Evolutionary conservation across 2,329 filamentous ascomycete genomes (phyloP).

Genomic region (Rhinocladiella similis): DNA sequence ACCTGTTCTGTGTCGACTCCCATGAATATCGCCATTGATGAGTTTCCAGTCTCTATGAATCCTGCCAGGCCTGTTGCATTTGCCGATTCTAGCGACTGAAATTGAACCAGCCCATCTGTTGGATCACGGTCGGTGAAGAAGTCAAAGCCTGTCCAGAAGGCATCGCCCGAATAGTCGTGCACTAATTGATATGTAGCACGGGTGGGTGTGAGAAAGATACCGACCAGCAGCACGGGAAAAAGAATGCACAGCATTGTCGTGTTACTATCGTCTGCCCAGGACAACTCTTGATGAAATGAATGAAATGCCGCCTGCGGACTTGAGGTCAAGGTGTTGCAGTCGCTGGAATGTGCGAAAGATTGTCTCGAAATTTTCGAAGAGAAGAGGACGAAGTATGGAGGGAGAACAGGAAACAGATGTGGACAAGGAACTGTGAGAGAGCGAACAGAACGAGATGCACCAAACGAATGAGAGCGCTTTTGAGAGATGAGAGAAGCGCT

Average conservation of each 20-base stretch:
- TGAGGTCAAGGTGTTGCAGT: background rate
- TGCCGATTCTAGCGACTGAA: constrained; percentile 43
- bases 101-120: constrained; percentile 53
- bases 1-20: constrained; percentile 42
- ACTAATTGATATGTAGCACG: constrained; percentile 39
- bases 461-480: background rate
- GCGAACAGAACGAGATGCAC: background rate
- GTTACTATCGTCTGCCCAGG: background rate
- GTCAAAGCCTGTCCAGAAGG: constrained; percentile 53
- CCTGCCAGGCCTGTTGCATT: constrained; percentile 36
- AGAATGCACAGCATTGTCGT: background rate
- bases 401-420: background rate
- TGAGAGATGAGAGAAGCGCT: background rate
- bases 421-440: background rate
- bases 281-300: background rate
- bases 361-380: background rate
- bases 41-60: constrained; percentile 35
- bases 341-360: background rate
- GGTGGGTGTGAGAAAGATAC: constrained; percentile 17
- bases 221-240: constrained; percentile 25
- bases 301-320: background rate
- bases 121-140: constrained; percentile 51
- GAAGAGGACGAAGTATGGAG: background rate
- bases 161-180: constrained; percentile 45
- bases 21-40: constrained; percentile 39